Evolutionary conservation across 345 rosid species (phyloP).

Genomic region (Acer campestre): DNA sequence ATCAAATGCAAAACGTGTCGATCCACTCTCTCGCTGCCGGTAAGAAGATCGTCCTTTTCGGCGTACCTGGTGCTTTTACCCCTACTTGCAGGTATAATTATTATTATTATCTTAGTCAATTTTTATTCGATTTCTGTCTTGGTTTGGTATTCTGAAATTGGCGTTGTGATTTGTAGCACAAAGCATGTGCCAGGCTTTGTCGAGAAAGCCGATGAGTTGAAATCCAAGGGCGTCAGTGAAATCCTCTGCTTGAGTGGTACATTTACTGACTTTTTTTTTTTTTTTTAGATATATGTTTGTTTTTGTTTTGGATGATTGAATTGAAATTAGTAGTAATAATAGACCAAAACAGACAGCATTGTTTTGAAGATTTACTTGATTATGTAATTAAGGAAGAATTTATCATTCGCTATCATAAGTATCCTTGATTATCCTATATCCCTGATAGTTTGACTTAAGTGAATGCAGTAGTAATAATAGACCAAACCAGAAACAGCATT

Average conservation of each 20-base stretch:
- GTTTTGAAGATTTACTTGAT: no score
- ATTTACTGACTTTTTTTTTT: neutral
- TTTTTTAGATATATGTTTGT: neutral
- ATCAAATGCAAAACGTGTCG: slow-evolving; percentile 74
- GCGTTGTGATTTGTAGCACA: slow-evolving; percentile 46
- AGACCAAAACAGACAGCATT: no score
- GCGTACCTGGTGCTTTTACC: slow-evolving; percentile 99
- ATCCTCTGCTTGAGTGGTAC: slow-evolving; percentile 85
- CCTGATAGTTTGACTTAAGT: no score
- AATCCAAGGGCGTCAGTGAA: slow-evolving; percentile 82
- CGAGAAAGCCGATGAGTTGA: slow-evolving; percentile 81
- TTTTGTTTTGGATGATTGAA: neutral
- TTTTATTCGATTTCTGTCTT: neutral
- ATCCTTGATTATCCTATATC: no score
- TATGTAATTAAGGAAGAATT: no score
- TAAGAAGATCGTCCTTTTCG: slow-evolving; percentile 80
- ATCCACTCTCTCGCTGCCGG: slow-evolving; percentile 85
- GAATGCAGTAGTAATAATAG: no score
- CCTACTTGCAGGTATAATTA: slow-evolving; percentile 89
- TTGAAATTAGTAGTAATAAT: no score
- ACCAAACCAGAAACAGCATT: no score
- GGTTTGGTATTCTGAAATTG: neutral
- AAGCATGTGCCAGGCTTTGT: slow-evolving; percentile 96
- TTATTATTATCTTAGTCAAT: neutral
- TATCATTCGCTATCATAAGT: no score